Evolutionary conservation across 768 basidiomycete genomes (phyloP).

Genomic region (Termitomyces sp.): DNA sequence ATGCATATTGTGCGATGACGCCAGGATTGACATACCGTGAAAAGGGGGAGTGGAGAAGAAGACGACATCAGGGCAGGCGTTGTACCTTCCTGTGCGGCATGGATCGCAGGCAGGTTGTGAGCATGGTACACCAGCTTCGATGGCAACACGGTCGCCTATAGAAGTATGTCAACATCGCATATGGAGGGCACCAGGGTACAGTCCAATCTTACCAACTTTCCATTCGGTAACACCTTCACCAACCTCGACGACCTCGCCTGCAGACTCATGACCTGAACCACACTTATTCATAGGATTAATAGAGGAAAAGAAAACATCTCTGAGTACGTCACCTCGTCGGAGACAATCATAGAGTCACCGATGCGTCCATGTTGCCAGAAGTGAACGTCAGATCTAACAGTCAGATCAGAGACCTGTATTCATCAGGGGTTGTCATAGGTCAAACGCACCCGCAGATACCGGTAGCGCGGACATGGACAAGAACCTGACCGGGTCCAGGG

Average conservation of each 20-base stretch:
- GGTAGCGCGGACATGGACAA: slow-evolving; percentile 60
- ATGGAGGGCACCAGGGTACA: background rate
- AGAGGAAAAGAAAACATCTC: background rate
- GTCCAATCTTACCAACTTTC: slow-evolving; percentile 40
- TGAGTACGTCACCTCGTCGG: slow-evolving; percentile 43
- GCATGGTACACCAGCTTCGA: slow-evolving; percentile 67
- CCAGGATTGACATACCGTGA: slow-evolving; percentile 36
- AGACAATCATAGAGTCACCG: slow-evolving; percentile 66
- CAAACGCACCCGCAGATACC: slow-evolving; percentile 60
- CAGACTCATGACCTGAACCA: slow-evolving; percentile 67
- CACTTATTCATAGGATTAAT: slow-evolving; percentile 31
- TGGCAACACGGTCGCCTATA: slow-evolving; percentile 59
- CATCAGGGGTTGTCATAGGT: background rate
- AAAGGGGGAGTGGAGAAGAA: slow-evolving; percentile 71
- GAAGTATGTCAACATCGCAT: background rate
- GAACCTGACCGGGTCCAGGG: slow-evolving; percentile 60
- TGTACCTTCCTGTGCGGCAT: slow-evolving; percentile 61
- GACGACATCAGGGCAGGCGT: slow-evolving; percentile 53
- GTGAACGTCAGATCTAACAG: slow-evolving; percentile 59
- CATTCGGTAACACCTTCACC: slow-evolving; percentile 63
- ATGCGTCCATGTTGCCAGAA: slow-evolving; percentile 69
- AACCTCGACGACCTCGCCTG: slow-evolving; percentile 58
- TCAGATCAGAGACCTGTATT: background rate
- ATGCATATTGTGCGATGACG: background rate
- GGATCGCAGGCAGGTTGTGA: slow-evolving; percentile 54